phyloP scores from a whole-genome alignment of 2,329 filamentous ascomycete genomes.

The Talaromyces marneffei region DNA sequence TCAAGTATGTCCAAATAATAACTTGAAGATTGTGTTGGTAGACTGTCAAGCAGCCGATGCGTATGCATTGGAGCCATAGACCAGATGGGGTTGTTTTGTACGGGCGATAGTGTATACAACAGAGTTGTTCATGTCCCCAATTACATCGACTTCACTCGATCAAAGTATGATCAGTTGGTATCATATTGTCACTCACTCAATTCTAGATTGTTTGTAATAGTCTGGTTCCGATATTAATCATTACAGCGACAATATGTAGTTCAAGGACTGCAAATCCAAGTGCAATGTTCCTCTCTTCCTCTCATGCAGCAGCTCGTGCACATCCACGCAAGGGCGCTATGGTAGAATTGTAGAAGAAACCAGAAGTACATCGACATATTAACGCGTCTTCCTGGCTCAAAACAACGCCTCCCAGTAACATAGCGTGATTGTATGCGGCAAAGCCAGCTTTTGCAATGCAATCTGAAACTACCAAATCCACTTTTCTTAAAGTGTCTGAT shows the following conservation, averaged over 20 bases:
- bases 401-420: not conserved
- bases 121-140: not conserved
- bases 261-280: not conserved
- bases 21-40: too few relatives aligned
- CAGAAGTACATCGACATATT: not conserved
- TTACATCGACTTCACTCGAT: not conserved
- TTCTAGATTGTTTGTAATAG: too few relatives aligned
- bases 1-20: too few relatives aligned
- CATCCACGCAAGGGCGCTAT: not conserved
- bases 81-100: not conserved
- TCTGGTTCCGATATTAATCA: not conserved
- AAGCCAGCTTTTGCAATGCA: not conserved
- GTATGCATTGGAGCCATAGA: not conserved
- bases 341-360: too few relatives aligned
- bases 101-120: not conserved
- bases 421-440: not conserved
- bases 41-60: not conserved
- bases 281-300: not conserved
- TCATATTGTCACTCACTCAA: too few relatives aligned
- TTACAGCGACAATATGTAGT: not conserved
- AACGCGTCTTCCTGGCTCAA: not conserved
- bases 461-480: slow-evolving; percentile 1
- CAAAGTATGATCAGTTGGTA: not conserved
- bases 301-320: not conserved
- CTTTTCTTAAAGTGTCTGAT: not conserved